A percentile compares a stretch with the other conserved stretches of the same genome.
These are phyloP conservation scores for Anaeromyces robustus DNA, from an alignment of 192 early-diverging fungal genomes.

Conservation along the genomic window DNA sequence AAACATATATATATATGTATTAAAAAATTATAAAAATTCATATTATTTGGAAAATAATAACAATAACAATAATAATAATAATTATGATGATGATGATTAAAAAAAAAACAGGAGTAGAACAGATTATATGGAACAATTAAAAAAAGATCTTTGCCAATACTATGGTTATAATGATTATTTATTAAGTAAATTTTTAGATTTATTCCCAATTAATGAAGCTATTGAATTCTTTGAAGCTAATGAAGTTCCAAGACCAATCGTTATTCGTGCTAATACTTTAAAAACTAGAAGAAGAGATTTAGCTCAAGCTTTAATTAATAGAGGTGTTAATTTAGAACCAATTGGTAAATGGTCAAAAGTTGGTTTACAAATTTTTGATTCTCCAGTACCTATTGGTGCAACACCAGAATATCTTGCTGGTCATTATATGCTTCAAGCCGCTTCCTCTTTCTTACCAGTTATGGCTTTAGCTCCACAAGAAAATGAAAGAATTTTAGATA, in stretches of 20 bases:
- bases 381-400: conserved; percentile 82
- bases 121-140: conserved; percentile 74
- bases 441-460: conserved; percentile 93
- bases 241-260: conserved; percentile 86
- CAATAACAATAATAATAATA: too few relatives aligned
- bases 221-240: conserved; percentile 99
- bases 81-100: too few relatives aligned
- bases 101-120: conserved; percentile 34
- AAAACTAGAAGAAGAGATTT: conserved; percentile 86
- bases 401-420: conserved; percentile 98
- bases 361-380: conserved; percentile 90
- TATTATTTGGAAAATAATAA: too few relatives aligned
- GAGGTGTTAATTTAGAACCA: conserved; percentile 94
- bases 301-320: conserved; percentile 84
- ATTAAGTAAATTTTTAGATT: conserved; percentile 65
- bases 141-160: conserved; percentile 80
- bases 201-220: conserved; percentile 18
- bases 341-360: conserved; percentile 98
- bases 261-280: conserved; percentile 92
- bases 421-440: conserved; percentile 97
- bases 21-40: too few relatives aligned
- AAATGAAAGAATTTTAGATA: conserved; percentile 85
- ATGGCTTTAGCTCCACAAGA: conserved; percentile 91
- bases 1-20: too few relatives aligned
- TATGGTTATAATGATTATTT: conserved; percentile 91